Conservation (phyloP, 2,329 filamentous ascomycete species). For the Aspergillus unguis region DNA sequence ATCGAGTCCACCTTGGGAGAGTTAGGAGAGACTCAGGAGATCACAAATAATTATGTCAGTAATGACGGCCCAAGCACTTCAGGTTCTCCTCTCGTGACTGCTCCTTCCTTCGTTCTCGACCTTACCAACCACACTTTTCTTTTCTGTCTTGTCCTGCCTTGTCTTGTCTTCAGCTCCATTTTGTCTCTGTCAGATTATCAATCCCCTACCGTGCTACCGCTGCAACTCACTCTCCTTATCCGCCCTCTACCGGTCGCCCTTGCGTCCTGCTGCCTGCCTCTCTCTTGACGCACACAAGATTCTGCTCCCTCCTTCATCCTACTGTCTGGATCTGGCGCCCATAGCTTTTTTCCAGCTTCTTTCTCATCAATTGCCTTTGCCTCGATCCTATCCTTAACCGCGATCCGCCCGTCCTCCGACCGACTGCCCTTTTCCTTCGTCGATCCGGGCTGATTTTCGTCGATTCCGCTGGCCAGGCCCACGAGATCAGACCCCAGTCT, state of each 20-base stretch:
- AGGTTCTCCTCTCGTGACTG: too few species aligned
- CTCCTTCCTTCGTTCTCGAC: too few species aligned
- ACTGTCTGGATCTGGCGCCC: not conserved
- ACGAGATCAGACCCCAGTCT: not conserved
- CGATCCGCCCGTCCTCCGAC: slow-evolving; percentile 1
- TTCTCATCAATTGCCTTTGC: slow-evolving; percentile 10
- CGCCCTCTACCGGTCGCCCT: slow-evolving; percentile 17
- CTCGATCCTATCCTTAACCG: slow-evolving; percentile 3
- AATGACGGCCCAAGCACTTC: too few species aligned
- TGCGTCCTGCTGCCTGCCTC: slow-evolving; percentile 13
- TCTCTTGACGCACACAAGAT: not conserved
- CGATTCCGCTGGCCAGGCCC: not conserved
- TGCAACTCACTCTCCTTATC: slow-evolving; percentile 5
- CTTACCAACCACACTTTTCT: not conserved
- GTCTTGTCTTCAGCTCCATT: not conserved
- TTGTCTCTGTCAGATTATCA: not conserved
- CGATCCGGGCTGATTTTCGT: not conserved
- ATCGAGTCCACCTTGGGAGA: too few species aligned
- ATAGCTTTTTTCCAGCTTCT: not conserved
- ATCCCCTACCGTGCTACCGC: not conserved
- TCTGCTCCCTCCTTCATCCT: slow-evolving; percentile 3
- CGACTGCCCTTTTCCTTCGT: not conserved
- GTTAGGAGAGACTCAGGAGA: too few species aligned
- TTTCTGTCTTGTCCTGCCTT: not conserved
- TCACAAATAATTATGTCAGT: too few species aligned